Base-by-base conservation (phyloP, 148 eudicot species). In the Dianthus caryophyllus region DNA sequence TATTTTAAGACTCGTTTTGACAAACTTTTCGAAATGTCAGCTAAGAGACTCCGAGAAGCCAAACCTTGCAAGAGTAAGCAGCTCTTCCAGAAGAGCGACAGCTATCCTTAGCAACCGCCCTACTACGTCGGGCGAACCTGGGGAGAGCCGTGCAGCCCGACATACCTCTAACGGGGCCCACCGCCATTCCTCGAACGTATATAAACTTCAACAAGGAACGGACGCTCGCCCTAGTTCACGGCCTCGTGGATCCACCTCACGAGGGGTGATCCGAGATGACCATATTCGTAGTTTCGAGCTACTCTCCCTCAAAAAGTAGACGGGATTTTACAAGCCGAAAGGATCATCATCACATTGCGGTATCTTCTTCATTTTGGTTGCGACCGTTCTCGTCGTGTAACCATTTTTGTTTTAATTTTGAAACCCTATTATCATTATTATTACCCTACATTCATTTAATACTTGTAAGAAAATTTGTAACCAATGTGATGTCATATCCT, bases 211-310 rank as follows among this genome's bases (percentile, higher is more conserved):
- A 29, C 79, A 80, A 11, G 83, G 84, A 14, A 5, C 55, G 1
- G 94, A 87, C 21, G 43, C 86, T 36, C 76, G 87, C 64, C 77
- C 88, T 41, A 57, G 84, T 48, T 77, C 84, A 30, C 78, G 81
- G 60, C 53, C 88, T 25, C 94, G 89, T 7, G 73, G 78, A 12
- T 18, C 94, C 10, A 74, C 79, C 26, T 68, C 84, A 71, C 83
- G 87, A 74, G 83, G 88, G 22, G 58, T n/a, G n/a, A n/a, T 77
- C 49, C 88, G 86, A 1, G 89, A 87, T 65, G 96, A 93, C 59
- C 88, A 90, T 61, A 76, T 89, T 56, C 95, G 96, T 65, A 89
- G 89, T 85, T 89, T 93, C 33, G 96, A 93, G 71, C 72, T 89
- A 69, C 95, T 89, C 69, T 85, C 96, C 2, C 83, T 93, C 76